phyloP scores from a whole-genome alignment of 306 rosid species.

The Cyamopsis tetragonoloba region DNA sequence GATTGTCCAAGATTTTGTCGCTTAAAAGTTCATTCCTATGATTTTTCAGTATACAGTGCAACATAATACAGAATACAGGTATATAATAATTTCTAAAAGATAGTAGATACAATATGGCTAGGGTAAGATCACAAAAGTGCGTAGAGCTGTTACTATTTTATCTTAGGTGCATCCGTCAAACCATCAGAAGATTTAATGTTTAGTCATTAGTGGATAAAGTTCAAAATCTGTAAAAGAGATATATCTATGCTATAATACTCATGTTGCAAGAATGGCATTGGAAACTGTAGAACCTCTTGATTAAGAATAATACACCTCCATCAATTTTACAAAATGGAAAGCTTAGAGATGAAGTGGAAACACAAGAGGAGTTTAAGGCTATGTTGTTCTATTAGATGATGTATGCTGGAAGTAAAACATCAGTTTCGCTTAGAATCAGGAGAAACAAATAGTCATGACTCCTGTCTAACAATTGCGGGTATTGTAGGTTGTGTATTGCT shows the following conservation, averaged over 20 bases:
- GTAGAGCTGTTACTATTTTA: not conserved
- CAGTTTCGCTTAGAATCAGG: not conserved
- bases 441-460: not conserved
- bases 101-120: not conserved
- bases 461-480: not conserved
- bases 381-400: not conserved
- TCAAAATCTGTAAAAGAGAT: not conserved
- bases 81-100: not conserved
- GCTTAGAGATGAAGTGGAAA: not conserved
- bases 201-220: not conserved
- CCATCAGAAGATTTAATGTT: not conserved
- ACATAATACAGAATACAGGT: not conserved
- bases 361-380: not conserved
- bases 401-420: not conserved
- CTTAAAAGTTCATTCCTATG: not conserved
- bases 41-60: not conserved
- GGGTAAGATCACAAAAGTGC: not conserved
- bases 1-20: not conserved
- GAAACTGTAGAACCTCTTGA: not conserved
- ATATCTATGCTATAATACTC: not conserved
- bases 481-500: not conserved
- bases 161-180: not conserved
- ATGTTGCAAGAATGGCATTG: not conserved
- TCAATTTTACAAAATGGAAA: not conserved
- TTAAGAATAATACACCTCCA: not conserved